Evolutionary conservation across 192 early-diverging fungal genomes (phyloP).

Genomic region (Coemansia sp.): DNA sequence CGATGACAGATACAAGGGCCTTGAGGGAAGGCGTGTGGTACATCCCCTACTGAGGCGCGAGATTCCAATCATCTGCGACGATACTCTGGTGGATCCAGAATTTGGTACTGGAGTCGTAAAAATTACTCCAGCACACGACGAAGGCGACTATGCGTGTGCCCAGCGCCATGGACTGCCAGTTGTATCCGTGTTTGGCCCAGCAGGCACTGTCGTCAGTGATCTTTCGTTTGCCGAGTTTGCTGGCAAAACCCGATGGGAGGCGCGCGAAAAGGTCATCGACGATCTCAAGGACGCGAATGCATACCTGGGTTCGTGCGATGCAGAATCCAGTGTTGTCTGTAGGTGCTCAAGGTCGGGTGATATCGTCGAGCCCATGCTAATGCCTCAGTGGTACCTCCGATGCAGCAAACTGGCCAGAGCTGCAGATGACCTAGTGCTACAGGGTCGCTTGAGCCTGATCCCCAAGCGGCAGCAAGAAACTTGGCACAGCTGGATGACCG

Average conservation of each 20-base stretch:
- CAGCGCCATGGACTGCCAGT: constrained; percentile 77
- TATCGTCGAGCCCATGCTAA: constrained; percentile 91
- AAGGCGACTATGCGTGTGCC: constrained; percentile 85
- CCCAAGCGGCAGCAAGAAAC: constrained; percentile 75
- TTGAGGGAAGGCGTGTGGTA: constrained; percentile 66
- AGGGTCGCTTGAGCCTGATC: constrained; percentile 62
- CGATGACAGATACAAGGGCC: constrained; percentile 76
- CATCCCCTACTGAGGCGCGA: constrained; percentile 77
- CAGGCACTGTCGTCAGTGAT: constrained; percentile 61
- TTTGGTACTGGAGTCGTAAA: constrained; percentile 98
- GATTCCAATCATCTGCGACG: constrained; percentile 84
- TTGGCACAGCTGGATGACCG: constrained; percentile 85
- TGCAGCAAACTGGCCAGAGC: constrained; percentile 70
- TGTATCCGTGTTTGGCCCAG: constrained; percentile 80
- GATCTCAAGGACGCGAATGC: constrained; percentile 61
- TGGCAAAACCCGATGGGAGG: constrained; percentile 77
- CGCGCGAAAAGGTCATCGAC: constrained; percentile 65
- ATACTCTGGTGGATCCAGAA: constrained; percentile 77
- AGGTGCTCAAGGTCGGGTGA: constrained; percentile 81
- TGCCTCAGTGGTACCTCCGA: constrained; percentile 96
- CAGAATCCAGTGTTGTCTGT: constrained; percentile 73
- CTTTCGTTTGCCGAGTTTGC: constrained; percentile 3
- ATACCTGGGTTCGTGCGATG: constrained; percentile 74
- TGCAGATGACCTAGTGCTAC: constrained; percentile 64
- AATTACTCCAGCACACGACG: constrained; percentile 95